Base-by-base conservation (phyloP, 805 yeast species). In the Starmera quercuum region DNA sequence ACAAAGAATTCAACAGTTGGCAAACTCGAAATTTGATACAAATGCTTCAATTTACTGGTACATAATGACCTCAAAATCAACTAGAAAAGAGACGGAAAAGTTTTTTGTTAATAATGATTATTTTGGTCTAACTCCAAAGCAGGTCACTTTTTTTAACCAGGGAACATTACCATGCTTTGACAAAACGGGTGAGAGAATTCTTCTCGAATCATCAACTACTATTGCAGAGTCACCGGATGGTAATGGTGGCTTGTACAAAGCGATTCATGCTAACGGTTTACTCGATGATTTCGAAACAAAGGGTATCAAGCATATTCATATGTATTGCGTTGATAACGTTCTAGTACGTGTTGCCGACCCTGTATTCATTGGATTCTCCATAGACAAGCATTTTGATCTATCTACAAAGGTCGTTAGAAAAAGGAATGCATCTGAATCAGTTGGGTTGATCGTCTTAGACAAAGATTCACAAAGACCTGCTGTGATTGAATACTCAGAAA, bases 331-430 rank as follows among this genome's bases (percentile, higher is more conserved):
- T 31, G 99, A 92, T 61, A 92, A 92, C 59, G 80, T 83, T 20
- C 66, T 92, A 32, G 97, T 88, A 23, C 81, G 78, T 56, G 85
- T 90, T 34, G 97, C 95, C 2, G 98, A 92, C 55, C 98, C 98
- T 3, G 66, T 76, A 1, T 66, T 67, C 37, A 62, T 92, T 40
- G 98, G 98, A 0, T 90, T 81, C 61, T 78, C 97, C 10, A 76
- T 81, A 20, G 60, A 61, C 24, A 75, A 78, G 33, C 49, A 68
- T 4, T 83, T 77, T 37, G 75, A 83, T 22, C 68, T 92, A 40
- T 92, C 96, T 29, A 87, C 97, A 4, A 92, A 92, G 56, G 97
- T 83, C 13, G 99, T 92, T 26, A 78, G 97, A 56, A 92, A 92
- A 59, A 78, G 90, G 51, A 83, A 79, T 47, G 83, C 97, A 1